Evolutionary conservation across 2,329 filamentous ascomycete species (phyloP), one percentile per base, ranked within the genome.

Genomic region (Apiospora malaysiana): DNA sequence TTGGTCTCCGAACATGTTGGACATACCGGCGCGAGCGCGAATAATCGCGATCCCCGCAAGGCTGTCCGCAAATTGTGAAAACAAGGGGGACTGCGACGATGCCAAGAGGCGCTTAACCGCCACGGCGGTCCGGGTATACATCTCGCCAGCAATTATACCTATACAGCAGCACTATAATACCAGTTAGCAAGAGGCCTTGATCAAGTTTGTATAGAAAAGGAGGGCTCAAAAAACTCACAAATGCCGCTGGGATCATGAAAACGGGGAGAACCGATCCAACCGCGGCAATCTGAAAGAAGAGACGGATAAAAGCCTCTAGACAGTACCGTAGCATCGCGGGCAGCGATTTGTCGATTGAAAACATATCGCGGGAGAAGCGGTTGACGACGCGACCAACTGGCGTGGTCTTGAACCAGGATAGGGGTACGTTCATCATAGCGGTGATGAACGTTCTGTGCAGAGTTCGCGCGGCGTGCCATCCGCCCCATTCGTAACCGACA

Each of bases 331-430:
- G 78, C 80, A 86, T 83, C 1, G 81, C 79, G 25, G 83, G 82
- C 8, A 90, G 77, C 1, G 79, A 75, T 9, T 82, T 84, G 73
- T 90, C 88, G 68, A 90, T 82, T 0, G 87, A 87, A n/a, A 83
- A 82, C 77, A 89, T 88, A 71, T 90, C 88, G 46, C 87, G 86
- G 0, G 86, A 86, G 73, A 89, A 88, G 16, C 88, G 84, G 74
- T 89, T 88, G 70, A 86, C 83, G 70, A 88, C 83, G 51, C 87
- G 83, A 16, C 87, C 85, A 21, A 87, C 82, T 0, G 87, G 84
- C 1, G 87, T 83, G 66, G 85, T 78, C 75, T 88, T 87, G 74
- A 87, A 89, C 88, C 88, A 90, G 4, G 85, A 84, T 12, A 90
- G 80, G 0, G 88, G 85, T 4, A 88, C 88, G 32, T 82, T 81